Conservation (phyloP, 2,329 filamentous ascomycete genomes). For the Aspergillus fumigatus region DNA sequence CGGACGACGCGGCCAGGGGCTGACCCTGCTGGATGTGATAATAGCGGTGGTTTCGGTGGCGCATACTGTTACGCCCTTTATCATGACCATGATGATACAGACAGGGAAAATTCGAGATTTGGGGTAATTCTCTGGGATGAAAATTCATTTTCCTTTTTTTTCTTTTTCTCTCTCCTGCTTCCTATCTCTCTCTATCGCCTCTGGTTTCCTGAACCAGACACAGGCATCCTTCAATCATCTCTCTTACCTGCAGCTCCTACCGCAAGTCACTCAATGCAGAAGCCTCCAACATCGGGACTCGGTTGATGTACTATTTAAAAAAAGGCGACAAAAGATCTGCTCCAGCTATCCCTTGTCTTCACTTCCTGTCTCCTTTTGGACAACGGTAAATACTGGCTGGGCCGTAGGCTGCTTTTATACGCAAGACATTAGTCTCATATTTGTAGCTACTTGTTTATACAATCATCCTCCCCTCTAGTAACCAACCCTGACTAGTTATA, state of each 20-base stretch:
- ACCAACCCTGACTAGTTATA: not conserved
- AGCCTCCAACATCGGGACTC: not conserved
- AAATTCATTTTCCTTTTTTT: slow-evolving; percentile 3
- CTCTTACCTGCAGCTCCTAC: not conserved
- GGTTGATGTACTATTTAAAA: not conserved
- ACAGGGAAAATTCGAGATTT: slow-evolving; percentile 4
- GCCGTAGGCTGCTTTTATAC: not conserved
- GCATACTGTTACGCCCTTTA: slow-evolving; percentile 5
- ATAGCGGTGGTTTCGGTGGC: slow-evolving; percentile 4
- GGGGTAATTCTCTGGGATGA: slow-evolving; percentile 1
- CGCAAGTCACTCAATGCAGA: not conserved
- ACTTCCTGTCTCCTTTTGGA: not conserved
- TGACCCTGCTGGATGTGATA: slow-evolving; percentile 14
- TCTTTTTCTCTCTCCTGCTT: slow-evolving; percentile 2
- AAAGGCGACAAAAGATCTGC: not conserved
- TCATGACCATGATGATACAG: slow-evolving; percentile 11
- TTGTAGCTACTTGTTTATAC: not conserved
- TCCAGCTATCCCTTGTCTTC: slow-evolving; percentile 1
- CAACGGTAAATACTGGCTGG: not conserved
- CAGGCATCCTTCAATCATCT: not conserved
- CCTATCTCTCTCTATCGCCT: not conserved
- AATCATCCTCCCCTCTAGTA: not conserved
- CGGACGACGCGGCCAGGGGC: slow-evolving; percentile 6
- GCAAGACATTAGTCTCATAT: not conserved
- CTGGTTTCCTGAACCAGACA: not conserved